These are phyloP conservation scores for Fragilaria crotonensis DNA, from an alignment of 108 stramenopile species.

Conservation along the genomic window DNA sequence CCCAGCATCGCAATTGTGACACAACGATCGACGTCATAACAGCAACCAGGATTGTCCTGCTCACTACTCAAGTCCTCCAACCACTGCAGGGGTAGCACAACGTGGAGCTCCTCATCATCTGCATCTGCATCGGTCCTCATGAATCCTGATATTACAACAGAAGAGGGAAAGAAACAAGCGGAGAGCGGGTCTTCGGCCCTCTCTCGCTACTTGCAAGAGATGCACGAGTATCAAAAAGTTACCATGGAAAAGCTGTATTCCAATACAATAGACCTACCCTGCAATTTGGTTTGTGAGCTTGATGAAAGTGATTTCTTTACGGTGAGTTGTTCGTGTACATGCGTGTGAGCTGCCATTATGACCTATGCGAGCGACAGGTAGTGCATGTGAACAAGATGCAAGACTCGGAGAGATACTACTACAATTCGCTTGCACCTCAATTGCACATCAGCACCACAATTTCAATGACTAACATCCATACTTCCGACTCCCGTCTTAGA, in stretches of 20 bases:
- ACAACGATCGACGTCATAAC: too few relatives aligned
- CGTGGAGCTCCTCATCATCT: background rate
- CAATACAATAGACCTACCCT: conserved; percentile 12
- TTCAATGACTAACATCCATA: background rate
- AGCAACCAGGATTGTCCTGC: too few relatives aligned
- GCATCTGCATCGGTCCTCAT: background rate
- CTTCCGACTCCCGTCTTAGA: background rate
- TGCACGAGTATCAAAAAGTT: background rate
- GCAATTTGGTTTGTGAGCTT: conserved; percentile 5
- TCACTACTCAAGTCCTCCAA: background rate
- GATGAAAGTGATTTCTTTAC: conserved; percentile 12
- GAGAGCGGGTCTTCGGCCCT: background rate
- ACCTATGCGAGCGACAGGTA: background rate
- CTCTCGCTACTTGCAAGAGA: background rate
- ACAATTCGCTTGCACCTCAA: background rate
- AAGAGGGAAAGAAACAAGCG: background rate
- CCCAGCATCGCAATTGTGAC: too few relatives aligned
- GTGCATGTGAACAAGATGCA: background rate
- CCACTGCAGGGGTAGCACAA: background rate
- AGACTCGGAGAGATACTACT: background rate
- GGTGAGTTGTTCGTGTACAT: conserved; percentile 4
- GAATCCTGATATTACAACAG: background rate
- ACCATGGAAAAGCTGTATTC: conserved; percentile 7
- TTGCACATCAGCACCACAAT: background rate
- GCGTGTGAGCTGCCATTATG: background rate